A percentile compares a stretch with the other conserved stretches of the same genome.
These are phyloP conservation scores for Eremochloa ophiuroides DNA, from an alignment of 176 grass and related monocot species.

Conservation along the genomic window DNA sequence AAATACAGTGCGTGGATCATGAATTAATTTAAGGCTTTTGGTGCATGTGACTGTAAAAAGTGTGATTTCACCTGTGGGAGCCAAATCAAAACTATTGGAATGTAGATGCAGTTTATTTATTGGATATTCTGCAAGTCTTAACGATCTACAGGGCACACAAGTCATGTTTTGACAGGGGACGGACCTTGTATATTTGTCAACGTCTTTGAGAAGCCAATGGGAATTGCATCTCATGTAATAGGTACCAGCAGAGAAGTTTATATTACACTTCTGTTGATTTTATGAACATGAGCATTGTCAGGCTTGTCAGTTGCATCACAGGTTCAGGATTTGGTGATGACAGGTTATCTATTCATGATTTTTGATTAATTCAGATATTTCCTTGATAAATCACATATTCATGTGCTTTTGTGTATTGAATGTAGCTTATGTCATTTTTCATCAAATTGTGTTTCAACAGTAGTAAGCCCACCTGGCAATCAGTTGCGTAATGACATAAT, in stretches of 20 bases:
- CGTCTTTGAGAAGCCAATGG: slow-evolving; percentile 61
- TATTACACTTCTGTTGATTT: neutral
- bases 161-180: slow-evolving; percentile 42
- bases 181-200: slow-evolving; percentile 55
- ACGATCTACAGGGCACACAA: no score
- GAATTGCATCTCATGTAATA: slow-evolving; percentile 82
- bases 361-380: slow-evolving; percentile 66
- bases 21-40: no score
- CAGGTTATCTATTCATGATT: slow-evolving; percentile 71
- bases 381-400: neutral
- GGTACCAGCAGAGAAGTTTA: slow-evolving; percentile 28
- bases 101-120: slow-evolving; percentile 54
- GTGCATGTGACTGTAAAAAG: slow-evolving; percentile 4
- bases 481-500: no score
- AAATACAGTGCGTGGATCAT: no score
- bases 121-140: slow-evolving; percentile 56
- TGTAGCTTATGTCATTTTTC: no score
- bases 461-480: no score
- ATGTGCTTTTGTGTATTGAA: no score
- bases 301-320: slow-evolving; percentile 66
- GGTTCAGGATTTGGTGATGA: slow-evolving; percentile 75
- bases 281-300: slow-evolving; percentile 16
- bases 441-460: no score
- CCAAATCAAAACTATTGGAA: slow-evolving; percentile 54
- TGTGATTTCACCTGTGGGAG: slow-evolving; percentile 70